These are phyloP conservation scores for Russula vinacea DNA, from an alignment of 768 basidiomycete species.

Conservation along the genomic window DNA sequence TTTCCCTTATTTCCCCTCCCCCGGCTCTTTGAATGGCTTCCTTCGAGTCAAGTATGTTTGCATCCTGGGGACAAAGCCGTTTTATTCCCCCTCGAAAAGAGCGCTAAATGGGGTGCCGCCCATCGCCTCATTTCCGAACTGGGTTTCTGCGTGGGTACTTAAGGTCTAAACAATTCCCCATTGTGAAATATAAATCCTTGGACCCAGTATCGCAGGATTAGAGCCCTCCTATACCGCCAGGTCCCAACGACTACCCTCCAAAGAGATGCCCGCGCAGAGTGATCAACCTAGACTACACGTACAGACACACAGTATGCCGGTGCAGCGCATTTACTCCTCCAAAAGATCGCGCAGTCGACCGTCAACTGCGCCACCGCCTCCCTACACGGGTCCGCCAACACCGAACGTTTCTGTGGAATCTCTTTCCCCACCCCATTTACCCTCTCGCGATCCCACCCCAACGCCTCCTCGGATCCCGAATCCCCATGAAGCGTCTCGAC, in stretches of 20 bases:
- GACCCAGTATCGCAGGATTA: too few relatives aligned
- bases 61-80: neutral
- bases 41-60: neutral
- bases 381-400: neutral
- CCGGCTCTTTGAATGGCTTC: neutral
- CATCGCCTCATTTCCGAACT: neutral
- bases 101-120: constrained; percentile 1
- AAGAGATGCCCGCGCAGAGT: neutral
- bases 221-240: neutral
- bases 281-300: neutral
- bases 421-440: neutral
- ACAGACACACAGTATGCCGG: neutral
- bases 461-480: neutral
- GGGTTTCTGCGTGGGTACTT: constrained; percentile 3
- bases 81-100: neutral
- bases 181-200: neutral
- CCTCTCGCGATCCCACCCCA: neutral
- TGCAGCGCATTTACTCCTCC: neutral
- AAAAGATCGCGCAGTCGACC: neutral
- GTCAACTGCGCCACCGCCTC: constrained; percentile 6
- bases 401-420: neutral
- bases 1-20: neutral
- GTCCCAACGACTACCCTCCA: neutral
- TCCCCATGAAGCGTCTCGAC: neutral
- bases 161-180: neutral